Percentiles rank a stretch among this genome's conserved stretches.
phyloP scores from a whole-genome alignment of 139 green algal species.

The Coccomyxa sp. region DNA sequence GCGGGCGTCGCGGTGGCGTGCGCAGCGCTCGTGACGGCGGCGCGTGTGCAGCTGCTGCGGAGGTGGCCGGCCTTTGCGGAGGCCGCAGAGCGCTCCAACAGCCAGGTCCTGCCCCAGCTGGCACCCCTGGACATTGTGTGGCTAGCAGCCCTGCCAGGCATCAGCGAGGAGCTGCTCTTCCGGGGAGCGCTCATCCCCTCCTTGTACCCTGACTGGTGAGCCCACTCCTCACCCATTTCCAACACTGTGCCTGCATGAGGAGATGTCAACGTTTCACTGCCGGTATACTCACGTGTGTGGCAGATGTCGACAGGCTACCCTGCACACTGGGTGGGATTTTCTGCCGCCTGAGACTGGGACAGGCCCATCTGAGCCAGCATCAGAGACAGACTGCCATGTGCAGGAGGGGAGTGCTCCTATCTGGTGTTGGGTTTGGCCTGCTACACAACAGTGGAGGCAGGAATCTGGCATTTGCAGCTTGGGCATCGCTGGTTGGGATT shows the following conservation, averaged over 20 bases:
- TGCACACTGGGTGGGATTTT: too few relatives aligned
- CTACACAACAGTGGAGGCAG: slow-evolving; percentile 74
- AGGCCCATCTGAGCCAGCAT: too few relatives aligned
- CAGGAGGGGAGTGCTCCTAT: slow-evolving; percentile 58
- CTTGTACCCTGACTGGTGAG: slow-evolving; percentile 57
- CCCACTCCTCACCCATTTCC: too few relatives aligned
- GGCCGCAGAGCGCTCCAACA: slow-evolving; percentile 62
- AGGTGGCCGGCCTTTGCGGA: slow-evolving; percentile 54
- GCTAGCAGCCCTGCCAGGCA: slow-evolving; percentile 47
- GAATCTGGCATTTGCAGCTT: slow-evolving; percentile 71
- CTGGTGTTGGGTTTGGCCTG: slow-evolving; percentile 63
- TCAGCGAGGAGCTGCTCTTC: slow-evolving; percentile 79
- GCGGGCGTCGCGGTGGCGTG: slow-evolving; percentile 14
- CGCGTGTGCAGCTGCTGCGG: slow-evolving; percentile 45
- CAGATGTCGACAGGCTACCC: too few relatives aligned
- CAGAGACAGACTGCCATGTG: too few relatives aligned
- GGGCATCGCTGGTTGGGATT: slow-evolving; percentile 60
- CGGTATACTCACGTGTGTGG: too few relatives aligned
- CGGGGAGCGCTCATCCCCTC: slow-evolving; percentile 70
- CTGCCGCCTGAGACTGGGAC: too few relatives aligned
- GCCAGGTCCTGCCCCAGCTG: slow-evolving; percentile 57
- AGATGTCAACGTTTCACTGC: too few relatives aligned
- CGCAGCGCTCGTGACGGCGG: slow-evolving; percentile 53
- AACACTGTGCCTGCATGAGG: too few relatives aligned
- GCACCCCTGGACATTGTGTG: slow-evolving; percentile 44